Evolutionary conservation across 2,329 filamentous ascomycete species (phyloP).

Genomic region (Amphichorda felina): DNA sequence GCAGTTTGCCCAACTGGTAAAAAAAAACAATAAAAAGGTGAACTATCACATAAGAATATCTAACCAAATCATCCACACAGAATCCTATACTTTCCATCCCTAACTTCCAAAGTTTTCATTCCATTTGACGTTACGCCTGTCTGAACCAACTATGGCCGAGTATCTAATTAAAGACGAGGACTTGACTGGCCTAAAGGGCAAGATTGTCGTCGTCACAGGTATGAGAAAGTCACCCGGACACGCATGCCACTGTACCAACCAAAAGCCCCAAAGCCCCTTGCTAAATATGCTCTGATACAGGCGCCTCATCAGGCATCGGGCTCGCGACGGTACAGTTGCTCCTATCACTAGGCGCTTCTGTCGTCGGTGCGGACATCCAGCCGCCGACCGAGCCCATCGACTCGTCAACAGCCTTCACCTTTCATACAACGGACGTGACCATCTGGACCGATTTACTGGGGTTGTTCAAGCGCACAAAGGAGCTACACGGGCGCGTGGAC

Average conservation of each 20-base stretch:
- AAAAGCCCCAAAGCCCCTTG: no score
- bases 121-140: no score
- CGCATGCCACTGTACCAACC: no score
- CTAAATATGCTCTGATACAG: conserved; percentile 16
- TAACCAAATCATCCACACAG: no score
- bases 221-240: not conserved
- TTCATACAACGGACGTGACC: conserved; percentile 32
- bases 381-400: conserved; percentile 16
- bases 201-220: conserved; percentile 40
- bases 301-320: conserved; percentile 49
- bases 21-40: no score
- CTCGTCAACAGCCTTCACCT: conserved; percentile 18
- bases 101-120: no score
- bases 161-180: conserved; percentile 31
- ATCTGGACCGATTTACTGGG: conserved; percentile 34
- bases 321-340: conserved; percentile 40
- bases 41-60: no score
- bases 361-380: conserved; percentile 42
- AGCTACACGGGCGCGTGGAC: conserved; percentile 63
- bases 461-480: conserved; percentile 37
- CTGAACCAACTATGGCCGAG: conserved; percentile 23
- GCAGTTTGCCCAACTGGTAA: no score
- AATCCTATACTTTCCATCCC: no score
- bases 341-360: conserved; percentile 37
- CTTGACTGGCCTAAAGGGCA: conserved; percentile 28